Base-by-base conservation (phyloP, 78 protist genomes). In the Dictyostelium brefeldianum region DNA sequence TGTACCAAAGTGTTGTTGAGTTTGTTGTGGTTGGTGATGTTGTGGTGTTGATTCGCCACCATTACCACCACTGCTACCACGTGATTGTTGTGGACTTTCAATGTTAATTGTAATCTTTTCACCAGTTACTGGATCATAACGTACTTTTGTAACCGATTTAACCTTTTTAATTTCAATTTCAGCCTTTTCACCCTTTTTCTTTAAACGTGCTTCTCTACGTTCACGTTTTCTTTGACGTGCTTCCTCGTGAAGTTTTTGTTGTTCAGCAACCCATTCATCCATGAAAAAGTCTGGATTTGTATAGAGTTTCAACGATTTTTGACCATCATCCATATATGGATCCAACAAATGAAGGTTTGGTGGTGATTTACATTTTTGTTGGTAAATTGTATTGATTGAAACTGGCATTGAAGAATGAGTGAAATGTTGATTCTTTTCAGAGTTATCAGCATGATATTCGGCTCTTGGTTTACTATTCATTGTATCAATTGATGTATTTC, bases 221-320 rank as follows among this genome's bases (percentile, higher is more conserved):
- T 90, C 90, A 51, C 90, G 80, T 77, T 85, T 79, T 31, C 87
- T 65, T 80, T 90, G 87, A 54, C 81, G 64, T 0, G 87, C 89
- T 8, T 80, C 95, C 9, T 90, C 95, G 20, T 67, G 59, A 27
- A 62, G 81, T 57, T 81, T 73, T 48, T 51, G 46, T 53, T 77
- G 82, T 36, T 90, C 95, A 11, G 79, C 95, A 25, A 90, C 57
- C 95, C 95, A 90, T 71, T 90, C 84, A 62, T 90, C 95, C 41
- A 90, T 77, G 89, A 90, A 90, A 31, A 90, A 90, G 65, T 90
- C 80, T 46, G 95, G 95, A 62, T 90, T 90, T 17, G 95, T 81
- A 22, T 90, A 90, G 53, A 90, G 77, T 70, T 90, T 90, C 46
- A 67, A 15, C 6, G 84, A 54, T 12, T 80, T 56, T 31, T 59